These are phyloP conservation scores for Aspergillus leporis DNA, from an alignment of 495 filamentous ascomycete species.

Conservation along the genomic window DNA sequence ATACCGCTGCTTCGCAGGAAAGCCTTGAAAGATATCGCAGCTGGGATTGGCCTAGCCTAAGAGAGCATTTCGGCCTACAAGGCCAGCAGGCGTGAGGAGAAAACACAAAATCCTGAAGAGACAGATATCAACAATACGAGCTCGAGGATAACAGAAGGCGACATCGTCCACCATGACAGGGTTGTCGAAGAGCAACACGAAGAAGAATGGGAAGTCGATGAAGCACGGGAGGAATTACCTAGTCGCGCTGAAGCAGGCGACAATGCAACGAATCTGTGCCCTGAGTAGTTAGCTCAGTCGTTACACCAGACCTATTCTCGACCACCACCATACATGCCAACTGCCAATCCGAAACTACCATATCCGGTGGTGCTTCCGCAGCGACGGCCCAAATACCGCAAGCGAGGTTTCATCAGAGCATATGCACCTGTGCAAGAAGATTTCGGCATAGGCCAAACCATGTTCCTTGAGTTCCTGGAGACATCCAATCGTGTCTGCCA, in stretches of 20 bases:
- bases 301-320: slow-evolving; percentile 19
- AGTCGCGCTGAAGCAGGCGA: too few species aligned
- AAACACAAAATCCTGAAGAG: slow-evolving; percentile 12
- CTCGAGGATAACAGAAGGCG: slow-evolving; percentile 18
- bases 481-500: slow-evolving; percentile 45
- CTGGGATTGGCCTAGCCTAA: slow-evolving; percentile 51
- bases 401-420: slow-evolving; percentile 35
- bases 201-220: slow-evolving; percentile 53
- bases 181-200: slow-evolving; percentile 28
- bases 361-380: slow-evolving; percentile 38
- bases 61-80: slow-evolving; percentile 42
- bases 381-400: slow-evolving; percentile 30
- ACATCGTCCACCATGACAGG: neutral
- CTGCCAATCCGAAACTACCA: slow-evolving; percentile 30
- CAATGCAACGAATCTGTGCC: neutral
- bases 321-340: slow-evolving; percentile 14
- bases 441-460: slow-evolving; percentile 50
- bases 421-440: slow-evolving; percentile 55
- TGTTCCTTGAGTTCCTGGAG: slow-evolving; percentile 56
- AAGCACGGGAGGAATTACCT: slow-evolving; percentile 38
- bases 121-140: slow-evolving; percentile 9
- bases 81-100: slow-evolving; percentile 31
- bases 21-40: slow-evolving; percentile 25
- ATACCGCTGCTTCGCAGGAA: slow-evolving; percentile 1
- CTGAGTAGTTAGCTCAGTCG: slow-evolving; percentile 19